These are phyloP conservation scores for Bolboschoenus planiculmis DNA, from an alignment of 176 grass and related monocot genomes.

Conservation along the genomic window DNA sequence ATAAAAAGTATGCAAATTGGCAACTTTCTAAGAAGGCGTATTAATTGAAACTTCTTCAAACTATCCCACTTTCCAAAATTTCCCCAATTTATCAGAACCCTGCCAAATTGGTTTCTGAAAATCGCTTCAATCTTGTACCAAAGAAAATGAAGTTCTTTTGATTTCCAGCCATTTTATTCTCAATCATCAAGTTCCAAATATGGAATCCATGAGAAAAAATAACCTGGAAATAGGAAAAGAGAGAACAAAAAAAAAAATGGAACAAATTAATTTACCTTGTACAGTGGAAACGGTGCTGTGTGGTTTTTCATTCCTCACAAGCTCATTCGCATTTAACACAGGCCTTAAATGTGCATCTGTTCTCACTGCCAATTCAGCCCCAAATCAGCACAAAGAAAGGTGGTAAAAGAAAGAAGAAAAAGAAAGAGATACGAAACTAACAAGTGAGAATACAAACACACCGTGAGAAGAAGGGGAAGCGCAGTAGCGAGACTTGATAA, in stretches of 20 bases:
- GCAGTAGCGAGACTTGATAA: slow-evolving; percentile 26
- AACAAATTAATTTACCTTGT: slow-evolving; percentile 6
- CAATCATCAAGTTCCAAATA: not conserved
- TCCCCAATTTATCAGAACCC: not conserved
- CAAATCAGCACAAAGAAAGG: not conserved
- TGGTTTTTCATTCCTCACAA: not conserved
- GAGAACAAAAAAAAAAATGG: not conserved
- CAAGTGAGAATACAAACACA: not conserved
- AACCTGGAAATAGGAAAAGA: not conserved
- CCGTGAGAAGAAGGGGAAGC: not conserved
- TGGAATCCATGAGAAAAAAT: not conserved
- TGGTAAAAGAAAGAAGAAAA: not conserved
- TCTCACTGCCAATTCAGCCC: slow-evolving; percentile 2
- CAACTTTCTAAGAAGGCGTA: not conserved
- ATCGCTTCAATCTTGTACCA: not conserved
- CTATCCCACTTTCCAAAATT: not conserved
- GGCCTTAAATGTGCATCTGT: not conserved
- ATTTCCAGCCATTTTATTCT: not conserved
- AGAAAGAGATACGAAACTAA: not conserved
- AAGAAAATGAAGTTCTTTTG: not conserved
- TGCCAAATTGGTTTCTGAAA: not conserved
- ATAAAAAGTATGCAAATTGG: not conserved
- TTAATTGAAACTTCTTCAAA: not conserved
- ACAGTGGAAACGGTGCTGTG: not conserved
- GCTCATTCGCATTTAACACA: not conserved